Base-by-base conservation (phyloP, 2,329 filamentous ascomycete species). In the Beauveria varroae region DNA sequence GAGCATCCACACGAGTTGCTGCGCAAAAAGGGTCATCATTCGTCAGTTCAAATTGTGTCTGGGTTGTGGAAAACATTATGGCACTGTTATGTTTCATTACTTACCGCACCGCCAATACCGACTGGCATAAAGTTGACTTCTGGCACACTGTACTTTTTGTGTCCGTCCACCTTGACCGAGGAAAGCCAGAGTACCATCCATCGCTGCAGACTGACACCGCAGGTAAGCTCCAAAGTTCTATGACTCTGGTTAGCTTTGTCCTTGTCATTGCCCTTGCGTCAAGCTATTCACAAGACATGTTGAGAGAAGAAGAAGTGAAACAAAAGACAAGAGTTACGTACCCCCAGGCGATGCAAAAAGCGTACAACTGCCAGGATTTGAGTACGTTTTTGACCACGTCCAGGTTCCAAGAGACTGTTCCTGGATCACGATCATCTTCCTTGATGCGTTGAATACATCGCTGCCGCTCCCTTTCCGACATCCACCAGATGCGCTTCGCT, bases 171-270 rank as follows among this genome's bases (percentile, higher is more conserved):
- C 44, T 47, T 47, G 44, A 47, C 20, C 44, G 10, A 24, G 44
- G 44, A 51, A n/a, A 62, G 60, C 54, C 55, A 62, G 10, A 62
- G 26, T 8, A 47, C 55, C 46, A 62, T 58, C 60, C 60, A 62
- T 26, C 60, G 54, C 22, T 41, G 44, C 12, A 57, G 30, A 22
- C 53, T 58, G 54, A 52, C 34, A 43, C 54, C 60, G 30, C 54
- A 58, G 9, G 54, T 62, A 10, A 62, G 28, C 18, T 62, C 60
- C n/a, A 59, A 24, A 5, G 44, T 26, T 18, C 44, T 47, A 12
- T 3, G 20, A 14, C 14, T 16, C 22, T 26, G 22, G 6, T 47
- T 26, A 47, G 44, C 22, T 16, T 12, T 12, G 10, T 12, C 10
- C 3, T 5, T 34, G 1, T 12, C 12, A 10, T 34, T 34, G 30